Conservation (phyloP, 2,329 filamentous ascomycete genomes). For the Phaeophleospora eucalypticola region DNA sequence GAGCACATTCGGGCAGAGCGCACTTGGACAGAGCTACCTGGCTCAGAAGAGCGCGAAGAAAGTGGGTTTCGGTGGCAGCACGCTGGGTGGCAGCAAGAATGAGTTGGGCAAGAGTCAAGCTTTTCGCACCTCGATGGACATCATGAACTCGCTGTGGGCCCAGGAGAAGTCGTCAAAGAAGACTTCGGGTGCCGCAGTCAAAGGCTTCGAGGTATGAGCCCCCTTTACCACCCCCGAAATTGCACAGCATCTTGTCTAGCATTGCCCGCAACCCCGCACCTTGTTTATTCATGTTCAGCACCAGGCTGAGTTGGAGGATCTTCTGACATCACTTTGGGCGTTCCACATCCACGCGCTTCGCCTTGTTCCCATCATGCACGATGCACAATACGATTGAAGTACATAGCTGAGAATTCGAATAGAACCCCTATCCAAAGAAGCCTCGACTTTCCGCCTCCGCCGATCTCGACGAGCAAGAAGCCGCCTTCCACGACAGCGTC, state of each 20-base stretch:
- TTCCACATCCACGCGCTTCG: constrained; percentile 15
- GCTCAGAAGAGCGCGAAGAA: constrained; percentile 33
- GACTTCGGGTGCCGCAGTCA: constrained; percentile 10
- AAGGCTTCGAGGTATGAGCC: constrained; percentile 71
- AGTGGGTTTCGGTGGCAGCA: constrained; percentile 19
- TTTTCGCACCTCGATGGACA: constrained; percentile 84
- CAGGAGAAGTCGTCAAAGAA: constrained; percentile 55
- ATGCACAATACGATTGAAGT: constrained; percentile 16
- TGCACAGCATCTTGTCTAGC: constrained; percentile 6
- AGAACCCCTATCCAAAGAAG: constrained; percentile 31
- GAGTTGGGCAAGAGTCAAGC: constrained; percentile 46
- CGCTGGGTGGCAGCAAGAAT: constrained; percentile 8
- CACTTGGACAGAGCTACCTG: constrained; percentile 29
- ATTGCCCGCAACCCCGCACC: background rate
- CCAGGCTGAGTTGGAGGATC: constrained; percentile 23
- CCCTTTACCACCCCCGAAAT: constrained; percentile 19
- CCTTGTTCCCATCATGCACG: constrained; percentile 2
- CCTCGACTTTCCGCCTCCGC: constrained; percentile 48
- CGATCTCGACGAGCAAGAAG: constrained; percentile 61
- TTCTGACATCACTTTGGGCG: constrained; percentile 14
- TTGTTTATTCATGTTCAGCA: constrained; percentile 9
- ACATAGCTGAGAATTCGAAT: constrained; percentile 33
- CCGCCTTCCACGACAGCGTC: constrained; percentile 66
- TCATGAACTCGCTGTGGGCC: constrained; percentile 92
- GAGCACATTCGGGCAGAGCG: constrained; percentile 37